Evolutionary conservation across 2,329 filamentous ascomycete genomes (phyloP), one percentile per base, ranked within the genome.

Genomic region (Aureobasidium leucospermi): DNA sequence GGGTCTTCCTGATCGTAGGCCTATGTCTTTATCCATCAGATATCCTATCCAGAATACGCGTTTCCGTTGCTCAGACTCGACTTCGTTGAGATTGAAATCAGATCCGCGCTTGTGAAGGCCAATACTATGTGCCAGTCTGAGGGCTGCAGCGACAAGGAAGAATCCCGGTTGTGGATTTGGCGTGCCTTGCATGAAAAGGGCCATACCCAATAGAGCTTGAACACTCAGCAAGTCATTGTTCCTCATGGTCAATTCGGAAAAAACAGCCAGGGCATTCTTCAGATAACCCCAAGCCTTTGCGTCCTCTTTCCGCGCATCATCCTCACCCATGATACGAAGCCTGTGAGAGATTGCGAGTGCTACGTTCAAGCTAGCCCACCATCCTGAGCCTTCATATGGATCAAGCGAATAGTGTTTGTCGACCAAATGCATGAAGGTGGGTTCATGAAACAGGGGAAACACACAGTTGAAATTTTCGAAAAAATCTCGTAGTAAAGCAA

Each of bases 401-500:
- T 97, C 89, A 52, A 85, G 79, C 0, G 91, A 95, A 73, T 97
- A 99, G 71, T 97, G 93, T 66, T 88, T 85, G 69, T 97, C 91
- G 34, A 96, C 91, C 5, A 97, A 79, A 70, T 96, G 92, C 90
- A 97, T 97, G 70, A 99, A 99, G 0, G 94, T 97, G 1, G 93
- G 92, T 72, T 96, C 92, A 73, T 99, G 94, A 69, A 96, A 99
- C 4, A 99, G 79, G 6, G 94, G 94, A 70, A 97, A 96, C 83
- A 97, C 93, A 83, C 90, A 94, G 77, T 99, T 99, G 81, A 99
- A 97, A 75, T 96, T 96, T 69, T 96, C 90, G 66, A 99, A 99
- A 69, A 88, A 99, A 73, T 99, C 94, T 73, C 88, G 90, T 62
- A 96, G 83, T 39, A 97, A 77, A 1, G 90, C 95, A 62, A 95